phyloP scores from a whole-genome alignment of 2,329 filamentous ascomycete species.

The Arthrinium puccinioides region DNA sequence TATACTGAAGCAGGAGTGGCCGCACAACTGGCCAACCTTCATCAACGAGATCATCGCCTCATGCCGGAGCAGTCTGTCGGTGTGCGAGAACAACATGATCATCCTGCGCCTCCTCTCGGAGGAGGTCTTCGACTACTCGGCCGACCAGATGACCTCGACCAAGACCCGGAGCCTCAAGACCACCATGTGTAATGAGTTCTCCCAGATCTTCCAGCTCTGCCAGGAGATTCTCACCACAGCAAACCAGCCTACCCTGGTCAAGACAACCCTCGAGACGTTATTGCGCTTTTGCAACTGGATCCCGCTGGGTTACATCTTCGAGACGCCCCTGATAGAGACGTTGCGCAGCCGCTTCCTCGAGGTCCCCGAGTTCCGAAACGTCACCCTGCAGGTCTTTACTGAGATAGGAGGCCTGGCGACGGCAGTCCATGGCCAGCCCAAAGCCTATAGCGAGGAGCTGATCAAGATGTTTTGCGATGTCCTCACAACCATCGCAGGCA shows the following conservation, averaged over 20 bases:
- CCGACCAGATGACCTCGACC: constrained; percentile 97
- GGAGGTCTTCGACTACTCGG: constrained; percentile 98
- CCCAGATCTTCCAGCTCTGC: constrained; percentile 95
- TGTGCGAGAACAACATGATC: constrained; percentile 99
- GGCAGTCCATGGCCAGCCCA: constrained; percentile 56
- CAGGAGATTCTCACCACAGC: constrained; percentile 90
- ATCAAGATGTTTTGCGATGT: constrained; percentile 99
- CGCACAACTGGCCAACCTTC: constrained; percentile 98
- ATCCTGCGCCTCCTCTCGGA: constrained; percentile 93
- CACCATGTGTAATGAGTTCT: constrained; percentile 98
- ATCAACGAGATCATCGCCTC: constrained; percentile 99
- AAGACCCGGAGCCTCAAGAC: constrained; percentile 97
- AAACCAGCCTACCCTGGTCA: constrained; percentile 80
- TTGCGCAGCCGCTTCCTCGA: constrained; percentile 88
- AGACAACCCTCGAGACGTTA: constrained; percentile 92
- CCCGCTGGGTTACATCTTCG: constrained; percentile 95
- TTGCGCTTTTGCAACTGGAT: constrained; percentile 99
- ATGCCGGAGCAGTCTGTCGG: constrained; percentile 88
- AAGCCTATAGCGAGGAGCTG: constrained; percentile 88
- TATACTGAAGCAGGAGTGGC: constrained; percentile 98
- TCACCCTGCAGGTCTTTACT: constrained; percentile 92
- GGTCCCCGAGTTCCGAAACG: constrained; percentile 89
- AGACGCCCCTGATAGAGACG: constrained; percentile 93
- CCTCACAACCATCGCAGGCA: constrained; percentile 83
- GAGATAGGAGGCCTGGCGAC: constrained; percentile 94